These are phyloP conservation scores for Gastroboletus turbinatus DNA, from an alignment of 1,284 basidiomycete genomes.

Conservation along the genomic window DNA sequence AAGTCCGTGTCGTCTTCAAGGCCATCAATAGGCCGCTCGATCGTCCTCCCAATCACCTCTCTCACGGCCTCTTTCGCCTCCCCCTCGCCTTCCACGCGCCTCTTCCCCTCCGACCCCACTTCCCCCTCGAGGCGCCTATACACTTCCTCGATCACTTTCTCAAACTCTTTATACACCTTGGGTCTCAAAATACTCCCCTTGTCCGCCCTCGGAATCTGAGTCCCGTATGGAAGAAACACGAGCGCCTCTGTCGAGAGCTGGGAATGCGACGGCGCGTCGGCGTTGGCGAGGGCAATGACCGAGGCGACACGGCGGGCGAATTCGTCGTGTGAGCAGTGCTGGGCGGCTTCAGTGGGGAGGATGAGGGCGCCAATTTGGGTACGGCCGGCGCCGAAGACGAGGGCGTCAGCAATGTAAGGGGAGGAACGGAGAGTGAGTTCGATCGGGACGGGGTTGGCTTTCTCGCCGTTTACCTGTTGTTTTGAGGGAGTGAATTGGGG, in stretches of 20 bases:
- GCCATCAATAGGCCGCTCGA: constrained; percentile 17
- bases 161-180: constrained; percentile 51
- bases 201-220: constrained; percentile 44
- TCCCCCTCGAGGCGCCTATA: constrained; percentile 49
- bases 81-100: constrained; percentile 2
- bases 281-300: constrained; percentile 50
- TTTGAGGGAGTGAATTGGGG: background rate
- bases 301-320: constrained; percentile 46
- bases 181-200: constrained; percentile 46
- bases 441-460: constrained; percentile 55
- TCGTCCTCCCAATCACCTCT: constrained; percentile 17
- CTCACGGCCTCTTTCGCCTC: constrained; percentile 19
- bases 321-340: constrained; percentile 38
- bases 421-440: constrained; percentile 44
- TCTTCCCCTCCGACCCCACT: constrained; percentile 38
- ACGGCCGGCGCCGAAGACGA: constrained; percentile 58
- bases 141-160: constrained; percentile 44
- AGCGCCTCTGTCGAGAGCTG: constrained; percentile 52
- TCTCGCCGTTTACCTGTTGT: constrained; percentile 46
- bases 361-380: constrained; percentile 56
- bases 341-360: constrained; percentile 49
- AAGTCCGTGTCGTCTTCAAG: constrained; percentile 38
- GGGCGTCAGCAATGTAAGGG: constrained; percentile 45
- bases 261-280: constrained; percentile 51
- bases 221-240: constrained; percentile 44